These are phyloP conservation scores for Stemphylium beticola DNA, from an alignment of 2,329 filamentous ascomycete species.

Conservation along the genomic window DNA sequence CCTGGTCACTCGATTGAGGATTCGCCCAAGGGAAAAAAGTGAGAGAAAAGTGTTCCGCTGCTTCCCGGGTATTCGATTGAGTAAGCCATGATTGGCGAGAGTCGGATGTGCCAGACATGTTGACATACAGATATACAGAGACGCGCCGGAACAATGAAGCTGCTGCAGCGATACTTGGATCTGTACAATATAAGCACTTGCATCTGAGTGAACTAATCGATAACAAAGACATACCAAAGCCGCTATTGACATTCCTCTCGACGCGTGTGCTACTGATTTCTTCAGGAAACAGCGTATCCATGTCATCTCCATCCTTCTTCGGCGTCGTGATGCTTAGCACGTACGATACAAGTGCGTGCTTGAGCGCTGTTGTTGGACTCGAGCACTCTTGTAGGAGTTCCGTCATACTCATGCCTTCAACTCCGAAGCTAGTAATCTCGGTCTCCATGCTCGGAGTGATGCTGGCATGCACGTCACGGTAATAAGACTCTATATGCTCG, in stretches of 20 bases:
- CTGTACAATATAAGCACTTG: conserved; percentile 4
- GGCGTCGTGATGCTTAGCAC: conserved; percentile 32
- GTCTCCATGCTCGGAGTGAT: conserved; percentile 43
- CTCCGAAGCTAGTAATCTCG: conserved; percentile 37
- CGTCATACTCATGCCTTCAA: conserved; percentile 27
- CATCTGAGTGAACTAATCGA: neutral
- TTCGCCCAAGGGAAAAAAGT: conserved; percentile 47
- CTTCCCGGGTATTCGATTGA: conserved; percentile 36
- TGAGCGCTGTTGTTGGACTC: conserved; percentile 35
- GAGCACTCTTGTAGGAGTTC: conserved; percentile 34
- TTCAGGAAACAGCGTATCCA: conserved; percentile 30
- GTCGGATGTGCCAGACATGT: conserved; percentile 3
- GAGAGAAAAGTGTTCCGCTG: conserved; percentile 43
- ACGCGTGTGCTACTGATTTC: conserved; percentile 23
- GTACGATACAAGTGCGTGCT: conserved; percentile 39
- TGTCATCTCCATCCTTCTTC: conserved; percentile 11
- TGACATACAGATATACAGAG: conserved; percentile 34
- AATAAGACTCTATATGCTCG: conserved; percentile 39
- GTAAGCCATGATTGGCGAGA: conserved; percentile 7
- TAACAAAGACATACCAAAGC: conserved; percentile 1
- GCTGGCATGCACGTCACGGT: conserved; percentile 43
- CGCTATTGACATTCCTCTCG: neutral
- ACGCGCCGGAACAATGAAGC: conserved; percentile 37
- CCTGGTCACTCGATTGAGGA: conserved; percentile 32
- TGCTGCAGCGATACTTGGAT: conserved; percentile 17